Evolutionary conservation across 192 early-diverging fungal species (phyloP).

Genomic region (Dissophora globulifera): DNA sequence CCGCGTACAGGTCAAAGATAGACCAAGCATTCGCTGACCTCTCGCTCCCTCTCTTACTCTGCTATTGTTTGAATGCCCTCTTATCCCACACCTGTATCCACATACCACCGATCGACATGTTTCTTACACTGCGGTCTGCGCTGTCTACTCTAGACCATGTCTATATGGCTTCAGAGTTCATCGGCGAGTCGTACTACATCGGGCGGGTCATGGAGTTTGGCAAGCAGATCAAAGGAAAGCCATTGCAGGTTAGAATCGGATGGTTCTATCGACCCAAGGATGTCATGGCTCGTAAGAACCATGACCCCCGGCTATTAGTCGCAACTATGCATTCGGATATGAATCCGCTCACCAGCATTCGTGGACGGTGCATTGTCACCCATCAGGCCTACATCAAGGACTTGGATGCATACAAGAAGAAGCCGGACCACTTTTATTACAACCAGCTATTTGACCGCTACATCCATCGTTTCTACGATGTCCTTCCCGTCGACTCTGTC

Average conservation of each 20-base stretch:
- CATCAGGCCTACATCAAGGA: constrained; percentile 74
- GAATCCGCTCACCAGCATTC: constrained; percentile 83
- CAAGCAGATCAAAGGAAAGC: constrained; percentile 62
- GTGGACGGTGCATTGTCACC: constrained; percentile 80
- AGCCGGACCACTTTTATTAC: constrained; percentile 87
- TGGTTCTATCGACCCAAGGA: constrained; percentile 84
- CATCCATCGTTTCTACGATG: constrained; percentile 88
- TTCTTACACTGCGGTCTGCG: too few species aligned
- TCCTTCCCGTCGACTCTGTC: constrained; percentile 80
- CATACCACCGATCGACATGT: neutral
- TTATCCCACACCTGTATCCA: neutral
- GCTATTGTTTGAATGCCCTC: too few species aligned
- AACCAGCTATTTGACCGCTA: constrained; percentile 91
- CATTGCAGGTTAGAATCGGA: constrained; percentile 69
- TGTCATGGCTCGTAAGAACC: constrained; percentile 68
- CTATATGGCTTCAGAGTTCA: constrained; percentile 76
- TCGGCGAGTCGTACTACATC: constrained; percentile 81
- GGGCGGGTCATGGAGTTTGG: constrained; percentile 85
- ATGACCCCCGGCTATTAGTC: constrained; percentile 79
- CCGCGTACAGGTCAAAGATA: too few species aligned
- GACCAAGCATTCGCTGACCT: too few species aligned
- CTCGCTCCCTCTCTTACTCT: too few species aligned
- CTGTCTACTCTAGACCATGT: constrained; percentile 71
- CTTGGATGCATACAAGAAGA: constrained; percentile 67
- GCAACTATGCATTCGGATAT: constrained; percentile 92